These are phyloP conservation scores for Madurella fahalii DNA, from an alignment of 2,329 filamentous ascomycete genomes.

Conservation along the genomic window DNA sequence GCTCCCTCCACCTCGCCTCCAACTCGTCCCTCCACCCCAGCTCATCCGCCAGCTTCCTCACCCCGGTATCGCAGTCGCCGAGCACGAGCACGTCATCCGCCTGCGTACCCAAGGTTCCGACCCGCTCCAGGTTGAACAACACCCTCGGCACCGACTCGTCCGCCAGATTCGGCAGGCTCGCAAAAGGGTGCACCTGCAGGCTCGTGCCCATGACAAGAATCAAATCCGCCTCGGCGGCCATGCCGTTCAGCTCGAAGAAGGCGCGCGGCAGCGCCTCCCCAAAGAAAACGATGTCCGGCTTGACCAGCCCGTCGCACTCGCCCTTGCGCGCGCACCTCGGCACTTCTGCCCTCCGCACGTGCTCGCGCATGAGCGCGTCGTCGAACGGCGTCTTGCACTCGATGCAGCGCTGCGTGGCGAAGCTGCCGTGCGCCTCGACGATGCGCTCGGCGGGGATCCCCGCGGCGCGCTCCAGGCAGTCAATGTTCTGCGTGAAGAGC, in stretches of 20 bases:
- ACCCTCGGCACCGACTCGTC: conserved; percentile 64
- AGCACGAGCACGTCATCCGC: conserved; percentile 81
- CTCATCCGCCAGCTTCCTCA: conserved; percentile 71
- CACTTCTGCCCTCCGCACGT: conserved; percentile 63
- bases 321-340: conserved; percentile 58
- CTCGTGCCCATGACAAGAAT: conserved; percentile 87
- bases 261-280: conserved; percentile 58
- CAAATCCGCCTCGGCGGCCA: conserved; percentile 49
- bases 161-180: conserved; percentile 67
- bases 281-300: conserved; percentile 95
- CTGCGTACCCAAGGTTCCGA: conserved; percentile 72
- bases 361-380: conserved; percentile 66
- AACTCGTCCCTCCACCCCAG: conserved; percentile 85
- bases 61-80: conserved; percentile 77
- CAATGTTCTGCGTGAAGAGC: conserved; percentile 97
- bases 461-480: conserved; percentile 84
- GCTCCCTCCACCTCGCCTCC: conserved; percentile 66
- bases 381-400: conserved; percentile 74
- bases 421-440: conserved; percentile 92
- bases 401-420: conserved; percentile 86
- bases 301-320: conserved; percentile 73
- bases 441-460: conserved; percentile 79
- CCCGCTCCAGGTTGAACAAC: conserved; percentile 80
- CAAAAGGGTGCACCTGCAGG: conserved; percentile 83
- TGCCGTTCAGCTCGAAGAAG: conserved; percentile 57